Conservation (phyloP, 805 yeast genomes). For the Candida quercuum region DNA sequence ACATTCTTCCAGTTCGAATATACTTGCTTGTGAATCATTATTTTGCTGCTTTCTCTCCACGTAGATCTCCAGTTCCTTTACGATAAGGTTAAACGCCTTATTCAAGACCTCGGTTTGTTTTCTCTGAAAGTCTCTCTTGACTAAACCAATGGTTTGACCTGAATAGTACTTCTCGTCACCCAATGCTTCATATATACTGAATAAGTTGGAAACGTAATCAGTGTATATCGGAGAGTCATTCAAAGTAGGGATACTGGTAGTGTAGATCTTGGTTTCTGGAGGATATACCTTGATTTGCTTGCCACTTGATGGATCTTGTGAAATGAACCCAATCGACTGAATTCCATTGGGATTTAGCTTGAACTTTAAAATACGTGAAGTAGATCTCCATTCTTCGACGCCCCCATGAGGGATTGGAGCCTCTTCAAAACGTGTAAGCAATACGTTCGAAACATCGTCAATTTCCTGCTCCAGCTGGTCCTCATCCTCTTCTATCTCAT, state of each 20-base stretch:
- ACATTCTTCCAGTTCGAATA: slow-evolving; percentile 38
- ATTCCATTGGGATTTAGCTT: slow-evolving; percentile 40
- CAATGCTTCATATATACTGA: slow-evolving; percentile 46
- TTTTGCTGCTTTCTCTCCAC: slow-evolving; percentile 27
- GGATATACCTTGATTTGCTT: slow-evolving; percentile 25
- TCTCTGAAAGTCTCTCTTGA: slow-evolving; percentile 26
- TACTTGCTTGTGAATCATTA: slow-evolving; percentile 24
- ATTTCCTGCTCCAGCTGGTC: slow-evolving; percentile 19
- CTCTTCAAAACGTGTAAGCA: slow-evolving; percentile 27
- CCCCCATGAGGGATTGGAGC: slow-evolving; percentile 29
- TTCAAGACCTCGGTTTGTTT: slow-evolving; percentile 33
- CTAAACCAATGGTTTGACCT: slow-evolving; percentile 34
- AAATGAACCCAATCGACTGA: slow-evolving; percentile 35
- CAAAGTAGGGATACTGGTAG: slow-evolving; percentile 34
- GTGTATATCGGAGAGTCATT: slow-evolving; percentile 37
- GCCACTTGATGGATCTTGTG: slow-evolving; percentile 23
- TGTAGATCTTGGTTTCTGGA: slow-evolving; percentile 37
- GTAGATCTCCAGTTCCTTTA: slow-evolving; percentile 28
- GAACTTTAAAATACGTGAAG: slow-evolving; percentile 36
- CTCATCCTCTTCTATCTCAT: slow-evolving; percentile 9
- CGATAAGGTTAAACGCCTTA: slow-evolving; percentile 28
- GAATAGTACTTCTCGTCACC: slow-evolving; percentile 39
- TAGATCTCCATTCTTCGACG: slow-evolving; percentile 27
- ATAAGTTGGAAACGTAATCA: slow-evolving; percentile 44
- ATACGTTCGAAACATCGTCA: slow-evolving; percentile 22